Evolutionary conservation across 2,329 filamentous ascomycete genomes (phyloP).

Genomic region (Atkinsonella hypoxylon): DNA sequence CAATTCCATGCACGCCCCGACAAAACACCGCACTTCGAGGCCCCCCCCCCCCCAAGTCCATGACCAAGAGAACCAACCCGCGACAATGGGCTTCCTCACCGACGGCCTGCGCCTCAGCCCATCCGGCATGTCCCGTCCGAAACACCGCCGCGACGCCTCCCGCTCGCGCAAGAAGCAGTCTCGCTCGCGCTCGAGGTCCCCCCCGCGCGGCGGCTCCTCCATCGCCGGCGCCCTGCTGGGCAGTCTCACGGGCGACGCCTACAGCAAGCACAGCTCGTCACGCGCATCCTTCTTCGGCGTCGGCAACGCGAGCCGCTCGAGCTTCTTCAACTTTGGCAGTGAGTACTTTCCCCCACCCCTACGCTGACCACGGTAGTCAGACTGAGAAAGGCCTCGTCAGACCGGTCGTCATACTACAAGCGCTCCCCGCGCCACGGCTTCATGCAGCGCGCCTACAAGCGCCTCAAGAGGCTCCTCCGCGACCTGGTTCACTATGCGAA

Average conservation of each 20-base stretch:
- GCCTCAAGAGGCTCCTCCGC: slow-evolving; percentile 67
- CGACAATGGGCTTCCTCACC: too few relatives aligned
- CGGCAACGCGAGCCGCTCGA: slow-evolving; percentile 30
- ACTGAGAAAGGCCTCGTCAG: too few relatives aligned
- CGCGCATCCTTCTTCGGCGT: slow-evolving; percentile 35
- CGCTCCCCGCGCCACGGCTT: slow-evolving; percentile 74
- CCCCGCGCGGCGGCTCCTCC: slow-evolving; percentile 20
- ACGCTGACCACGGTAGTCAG: too few relatives aligned
- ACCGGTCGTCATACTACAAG: slow-evolving; percentile 58
- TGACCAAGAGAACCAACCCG: too few relatives aligned
- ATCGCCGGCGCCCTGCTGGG: slow-evolving; percentile 22
- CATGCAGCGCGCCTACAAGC: slow-evolving; percentile 58
- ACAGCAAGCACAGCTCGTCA: slow-evolving; percentile 29
- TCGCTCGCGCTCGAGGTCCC: slow-evolving; percentile 26
- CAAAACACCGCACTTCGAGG: too few relatives aligned
- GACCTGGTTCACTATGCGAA: slow-evolving; percentile 74
- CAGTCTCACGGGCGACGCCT: slow-evolving; percentile 16
- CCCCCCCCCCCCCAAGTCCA: too few relatives aligned
- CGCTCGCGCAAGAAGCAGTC: slow-evolving; percentile 21
- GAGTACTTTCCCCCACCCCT: background rate
- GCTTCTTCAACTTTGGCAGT: slow-evolving; percentile 31
- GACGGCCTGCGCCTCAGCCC: slow-evolving; percentile 51
- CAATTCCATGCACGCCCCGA: too few relatives aligned
- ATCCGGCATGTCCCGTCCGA: slow-evolving; percentile 24
- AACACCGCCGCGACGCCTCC: slow-evolving; percentile 16